Base-by-base conservation (phyloP, 441 rosid genomes). In the Corymbia citriodora region DNA sequence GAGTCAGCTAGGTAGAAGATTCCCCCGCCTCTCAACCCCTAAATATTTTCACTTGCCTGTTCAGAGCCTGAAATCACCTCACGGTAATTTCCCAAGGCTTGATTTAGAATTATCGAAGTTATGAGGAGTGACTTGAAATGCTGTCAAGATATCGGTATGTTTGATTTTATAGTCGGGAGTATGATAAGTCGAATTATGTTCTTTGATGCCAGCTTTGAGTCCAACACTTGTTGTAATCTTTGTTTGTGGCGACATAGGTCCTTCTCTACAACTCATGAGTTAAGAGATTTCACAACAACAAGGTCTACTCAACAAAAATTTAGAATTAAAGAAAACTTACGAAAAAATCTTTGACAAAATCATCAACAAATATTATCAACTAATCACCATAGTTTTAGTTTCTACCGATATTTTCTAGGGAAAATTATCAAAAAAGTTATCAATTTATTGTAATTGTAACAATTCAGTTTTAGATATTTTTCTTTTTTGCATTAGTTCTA, bases 121-220 rank as follows among this genome's bases (percentile, higher is more conserved):
- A 72, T 0, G 0, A 19, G 49, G 1, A 72, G 15, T 7, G 5
- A 19, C 1, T 19, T 0, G 0, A 0, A 0, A 72, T 3, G 9
- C 5, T 36, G 3, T 21, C 49, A 19, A 70, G 49, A 6, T 36
- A 36, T 0, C 2, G 0, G 0, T 72, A 19, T 6, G 1, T 72
- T 21, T 21, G 25, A 10, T 72, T 6, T 36, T 11, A 10, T 0
- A 19, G 25, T 36, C 7, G 9, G 0, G 29, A 36, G 4, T 19
- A 4, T 72, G 12, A 72, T 27, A 36, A 33, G 49, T 19, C 0
- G 13, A 4, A 6, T 19, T 2, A 19, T 6, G 6, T 19, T 40
- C 49, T 72, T 36, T 36, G 36, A 36, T 10, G 3, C 25, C 4
- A 0, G 14, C 4, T 72, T 19, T 10, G 82, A 72, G 36, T 72